These are phyloP conservation scores for Ophiocordyceps robertsii DNA, from an alignment of 2,329 filamentous ascomycete species.

Conservation along the genomic window DNA sequence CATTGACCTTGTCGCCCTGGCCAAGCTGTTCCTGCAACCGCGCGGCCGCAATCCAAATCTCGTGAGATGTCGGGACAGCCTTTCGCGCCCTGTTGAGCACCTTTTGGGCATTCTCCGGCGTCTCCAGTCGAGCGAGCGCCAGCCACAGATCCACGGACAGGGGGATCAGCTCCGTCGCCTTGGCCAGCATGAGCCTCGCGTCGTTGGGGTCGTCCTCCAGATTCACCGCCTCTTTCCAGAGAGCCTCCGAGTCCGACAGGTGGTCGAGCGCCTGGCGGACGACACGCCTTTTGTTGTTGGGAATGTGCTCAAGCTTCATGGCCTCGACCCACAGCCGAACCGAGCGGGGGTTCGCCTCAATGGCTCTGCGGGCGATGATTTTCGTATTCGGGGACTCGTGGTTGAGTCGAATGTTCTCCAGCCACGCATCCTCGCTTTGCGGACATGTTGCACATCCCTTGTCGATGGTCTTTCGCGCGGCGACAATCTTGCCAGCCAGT, in stretches of 20 bases:
- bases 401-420: conserved; percentile 90
- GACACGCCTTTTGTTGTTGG: conserved; percentile 80
- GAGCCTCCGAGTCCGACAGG: conserved; percentile 81
- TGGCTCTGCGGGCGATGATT: conserved; percentile 85
- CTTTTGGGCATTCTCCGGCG: conserved; percentile 81
- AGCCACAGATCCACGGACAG: conserved; percentile 92
- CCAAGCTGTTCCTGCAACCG: conserved; percentile 81
- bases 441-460: conserved; percentile 84
- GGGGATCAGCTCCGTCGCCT: conserved; percentile 90
- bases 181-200: conserved; percentile 77
- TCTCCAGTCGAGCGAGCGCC: conserved; percentile 79
- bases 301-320: conserved; percentile 78
- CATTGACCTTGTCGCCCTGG: conserved; percentile 65
- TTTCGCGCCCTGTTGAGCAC: conserved; percentile 93
- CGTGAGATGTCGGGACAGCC: conserved; percentile 81
- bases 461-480: conserved; percentile 76
- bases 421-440: conserved; percentile 88
- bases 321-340: conserved; percentile 90
- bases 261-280: conserved; percentile 83
- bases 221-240: conserved; percentile 98
- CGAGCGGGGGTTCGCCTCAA: conserved; percentile 80
- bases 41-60: conserved; percentile 93
- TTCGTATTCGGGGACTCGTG: conserved; percentile 79
- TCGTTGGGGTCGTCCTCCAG: conserved; percentile 83
- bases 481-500: conserved; percentile 79